A percentile compares a stretch with the other conserved stretches of the same genome.
phyloP scores from a whole-genome alignment of 805 yeast species.

The Wickerhamomyces chaumierensis region DNA sequence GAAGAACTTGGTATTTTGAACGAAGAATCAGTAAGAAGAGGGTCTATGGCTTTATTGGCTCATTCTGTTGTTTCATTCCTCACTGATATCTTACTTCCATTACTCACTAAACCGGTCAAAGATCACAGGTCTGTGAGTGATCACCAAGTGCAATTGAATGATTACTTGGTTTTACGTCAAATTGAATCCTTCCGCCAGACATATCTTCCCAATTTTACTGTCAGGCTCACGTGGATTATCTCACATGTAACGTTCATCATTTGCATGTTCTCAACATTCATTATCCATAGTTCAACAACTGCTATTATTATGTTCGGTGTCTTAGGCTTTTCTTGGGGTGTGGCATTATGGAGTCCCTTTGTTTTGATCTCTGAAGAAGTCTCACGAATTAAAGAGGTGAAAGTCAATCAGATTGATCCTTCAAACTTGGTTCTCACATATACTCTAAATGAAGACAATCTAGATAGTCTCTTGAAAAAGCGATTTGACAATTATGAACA shows the following conservation, averaged over 20 bases:
- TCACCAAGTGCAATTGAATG: too few species aligned
- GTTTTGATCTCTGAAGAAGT: conserved; percentile 48
- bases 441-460: too few species aligned
- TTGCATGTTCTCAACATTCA: conserved; percentile 36
- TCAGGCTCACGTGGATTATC: conserved; percentile 35
- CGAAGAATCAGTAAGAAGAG: conserved; percentile 39
- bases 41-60: conserved; percentile 37
- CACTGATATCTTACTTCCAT: conserved; percentile 34
- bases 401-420: conserved; percentile 14
- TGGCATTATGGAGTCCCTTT: conserved; percentile 58
- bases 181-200: conserved; percentile 7
- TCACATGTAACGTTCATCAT: conserved; percentile 40
- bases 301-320: conserved; percentile 41
- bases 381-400: conserved; percentile 37
- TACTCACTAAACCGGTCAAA: conserved; percentile 23
- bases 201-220: conserved; percentile 18
- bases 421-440: too few species aligned
- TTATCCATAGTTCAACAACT: conserved; percentile 25
- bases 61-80: conserved; percentile 37
- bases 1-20: conserved; percentile 24
- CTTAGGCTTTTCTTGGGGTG: conserved; percentile 55
- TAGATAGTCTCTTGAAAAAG: too few species aligned
- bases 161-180: conserved; percentile 1
- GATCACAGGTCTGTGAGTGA: conserved; percentile 6
- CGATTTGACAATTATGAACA: conserved; percentile 32